Base-by-base conservation (phyloP, 2,329 filamentous ascomycete species). In the Pseudogymnoascus destructans region DNA sequence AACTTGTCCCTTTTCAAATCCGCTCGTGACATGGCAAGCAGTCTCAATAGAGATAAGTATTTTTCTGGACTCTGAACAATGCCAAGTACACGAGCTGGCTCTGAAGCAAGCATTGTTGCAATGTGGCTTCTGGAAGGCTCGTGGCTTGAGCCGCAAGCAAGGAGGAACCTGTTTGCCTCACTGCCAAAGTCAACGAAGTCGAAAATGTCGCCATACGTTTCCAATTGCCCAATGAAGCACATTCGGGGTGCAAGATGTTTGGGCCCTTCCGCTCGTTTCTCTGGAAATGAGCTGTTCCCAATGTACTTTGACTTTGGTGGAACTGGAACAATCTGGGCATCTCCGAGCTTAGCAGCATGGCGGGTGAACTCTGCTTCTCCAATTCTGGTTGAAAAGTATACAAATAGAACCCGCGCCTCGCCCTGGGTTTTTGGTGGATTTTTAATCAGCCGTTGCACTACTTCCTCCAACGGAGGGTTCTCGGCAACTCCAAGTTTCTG, bases 111-210 rank as follows among this genome's bases (percentile, higher is more conserved):
- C 71, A 95, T 82, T 36, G 81, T 78, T 3, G 91, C 92, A 64
- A 98, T 81, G 70, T 98, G 93, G 2, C 81, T 70, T 65, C 88
- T 93, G 2, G 86, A 95, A 3, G 93, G 93, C 70, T 98, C 92
- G 62, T 82, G 84, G 71, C 95, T 96, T 2, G 90, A 92, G 8
- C 93, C 93, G 63, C 91, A 89, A 62, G 88, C 87, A 65, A 90
- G 81, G 15, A 98, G 74, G 66, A 98, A 98, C 0, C 86, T 77
- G 66, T 97, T 97, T 1, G 89, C 92, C 68, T 92, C 84, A 32
- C 78, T 74, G 0, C 92, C 90, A 73, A 96, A 98, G 69, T 97
- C 88, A 11, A 97, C 91, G 71, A 96, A 98, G 68, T 97, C 90
- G 64, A 98, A 95, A 30, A 98, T 95, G 30, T 95, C 87, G 9